phyloP scores from a whole-genome alignment of 2,329 filamentous ascomycete genomes.

The Nigrospora osmanthi region DNA sequence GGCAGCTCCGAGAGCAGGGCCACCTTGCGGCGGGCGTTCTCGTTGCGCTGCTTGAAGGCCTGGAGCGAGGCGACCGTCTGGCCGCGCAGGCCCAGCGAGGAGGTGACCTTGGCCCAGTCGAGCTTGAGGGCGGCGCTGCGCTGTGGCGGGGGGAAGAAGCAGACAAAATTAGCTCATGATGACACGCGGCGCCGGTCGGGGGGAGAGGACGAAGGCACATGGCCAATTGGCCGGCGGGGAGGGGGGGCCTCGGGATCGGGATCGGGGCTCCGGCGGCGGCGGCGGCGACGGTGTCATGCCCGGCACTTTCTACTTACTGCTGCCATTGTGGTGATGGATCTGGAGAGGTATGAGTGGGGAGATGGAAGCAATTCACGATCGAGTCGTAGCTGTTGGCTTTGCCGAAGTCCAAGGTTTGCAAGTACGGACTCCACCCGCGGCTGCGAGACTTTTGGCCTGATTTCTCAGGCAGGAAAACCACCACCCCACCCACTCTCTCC shows the following conservation, averaged over 20 bases:
- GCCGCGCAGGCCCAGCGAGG: constrained; percentile 91
- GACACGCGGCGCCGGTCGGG: no score
- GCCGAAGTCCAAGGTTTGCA: constrained; percentile 23
- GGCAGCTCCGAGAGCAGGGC: constrained; percentile 75
- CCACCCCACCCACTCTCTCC: no score
- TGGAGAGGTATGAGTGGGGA: constrained; percentile 37
- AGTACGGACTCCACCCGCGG: not conserved
- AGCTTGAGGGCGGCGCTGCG: constrained; percentile 98
- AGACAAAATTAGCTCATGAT: constrained; percentile 46
- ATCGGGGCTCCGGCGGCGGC: constrained; percentile 84
- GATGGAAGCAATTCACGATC: constrained; percentile 38
- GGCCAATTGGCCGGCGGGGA: no score
- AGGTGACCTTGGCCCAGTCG: constrained; percentile 95
- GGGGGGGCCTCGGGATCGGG: constrained; percentile 74
- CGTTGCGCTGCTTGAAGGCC: constrained; percentile 99
- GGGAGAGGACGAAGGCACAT: no score
- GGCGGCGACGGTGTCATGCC: constrained; percentile 31
- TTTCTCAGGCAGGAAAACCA: no score
- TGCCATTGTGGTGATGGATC: constrained; percentile 55
- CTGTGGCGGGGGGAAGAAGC: constrained; percentile 41
- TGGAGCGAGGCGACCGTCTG: constrained; percentile 87
- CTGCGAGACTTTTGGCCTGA: not conserved
- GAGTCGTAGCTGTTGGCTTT: constrained; percentile 33
- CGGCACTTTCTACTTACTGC: constrained; percentile 56
- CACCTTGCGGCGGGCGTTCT: constrained; percentile 93